These are phyloP conservation scores for Agaricus sinodeliciosus DNA, from an alignment of 768 basidiomycete genomes.

Conservation along the genomic window DNA sequence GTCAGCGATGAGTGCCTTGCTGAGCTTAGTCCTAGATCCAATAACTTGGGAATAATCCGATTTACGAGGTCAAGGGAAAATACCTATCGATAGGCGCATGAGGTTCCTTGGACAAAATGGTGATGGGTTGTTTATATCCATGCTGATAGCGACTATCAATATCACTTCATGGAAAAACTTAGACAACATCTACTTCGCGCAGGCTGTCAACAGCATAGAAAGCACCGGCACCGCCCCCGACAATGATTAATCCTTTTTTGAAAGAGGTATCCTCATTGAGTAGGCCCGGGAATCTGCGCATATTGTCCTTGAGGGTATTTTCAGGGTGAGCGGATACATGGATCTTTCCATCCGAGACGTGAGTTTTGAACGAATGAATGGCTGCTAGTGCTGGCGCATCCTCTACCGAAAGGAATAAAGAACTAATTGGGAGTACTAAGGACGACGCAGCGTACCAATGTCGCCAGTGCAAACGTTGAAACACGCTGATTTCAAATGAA, in stretches of 20 bases:
- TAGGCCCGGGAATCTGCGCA: constrained; percentile 54
- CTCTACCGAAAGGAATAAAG: constrained; percentile 39
- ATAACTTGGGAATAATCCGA: background rate
- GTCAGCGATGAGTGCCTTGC: constrained; percentile 79
- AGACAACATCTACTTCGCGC: constrained; percentile 48
- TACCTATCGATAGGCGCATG: constrained; percentile 81
- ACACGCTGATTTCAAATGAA: constrained; percentile 48
- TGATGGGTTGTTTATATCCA: constrained; percentile 73
- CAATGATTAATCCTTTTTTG: constrained; percentile 65
- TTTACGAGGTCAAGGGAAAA: background rate
- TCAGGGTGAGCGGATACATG: constrained; percentile 64
- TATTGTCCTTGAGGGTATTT: constrained; percentile 59
- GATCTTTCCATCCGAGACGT: constrained; percentile 66
- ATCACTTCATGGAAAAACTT: background rate
- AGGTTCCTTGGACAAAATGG: constrained; percentile 70
- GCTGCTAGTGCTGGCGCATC: constrained; percentile 83
- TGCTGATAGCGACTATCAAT: constrained; percentile 36
- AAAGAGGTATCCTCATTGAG: constrained; percentile 41
- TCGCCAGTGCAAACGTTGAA: constrained; percentile 84
- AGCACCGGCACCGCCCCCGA: constrained; percentile 81
- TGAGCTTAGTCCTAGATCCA: constrained; percentile 70
- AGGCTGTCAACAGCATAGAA: constrained; percentile 76
- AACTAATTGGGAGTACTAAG: background rate
- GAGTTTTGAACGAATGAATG: constrained; percentile 71
- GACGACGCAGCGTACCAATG: constrained; percentile 42